A percentile compares a stretch with the other conserved stretches of the same genome.
Evolutionary conservation across 495 filamentous ascomycete genomes (phyloP).

Genomic region (Terfezia boudieri): DNA sequence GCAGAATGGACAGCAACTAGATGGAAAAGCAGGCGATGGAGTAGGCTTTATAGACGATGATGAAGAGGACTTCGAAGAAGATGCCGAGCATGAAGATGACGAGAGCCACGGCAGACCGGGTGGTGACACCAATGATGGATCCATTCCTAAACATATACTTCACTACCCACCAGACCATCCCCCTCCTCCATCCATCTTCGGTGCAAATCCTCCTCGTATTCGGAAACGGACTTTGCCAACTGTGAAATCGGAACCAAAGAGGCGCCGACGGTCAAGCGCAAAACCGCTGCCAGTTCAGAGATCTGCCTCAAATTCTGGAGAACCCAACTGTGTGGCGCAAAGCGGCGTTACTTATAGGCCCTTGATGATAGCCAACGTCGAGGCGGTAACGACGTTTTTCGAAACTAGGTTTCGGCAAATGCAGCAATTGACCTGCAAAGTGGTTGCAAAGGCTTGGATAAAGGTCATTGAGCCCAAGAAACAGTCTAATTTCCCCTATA

Average conservation of each 20-base stretch:
- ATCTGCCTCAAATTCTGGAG: constrained; percentile 11
- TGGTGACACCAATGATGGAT: background rate
- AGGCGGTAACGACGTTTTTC: constrained; percentile 40
- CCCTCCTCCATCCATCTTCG: background rate
- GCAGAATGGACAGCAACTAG: constrained; percentile 12
- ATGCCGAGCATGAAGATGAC: constrained; percentile 13
- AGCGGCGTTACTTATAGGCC: constrained; percentile 18
- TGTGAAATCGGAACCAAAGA: constrained; percentile 9
- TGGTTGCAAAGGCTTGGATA: constrained; percentile 59
- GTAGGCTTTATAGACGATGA: constrained; percentile 12
- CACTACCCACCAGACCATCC: constrained; percentile 4
- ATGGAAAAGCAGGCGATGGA: constrained; percentile 7
- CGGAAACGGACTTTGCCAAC: constrained; percentile 4
- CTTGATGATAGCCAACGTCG: constrained; percentile 34
- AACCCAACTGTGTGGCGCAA: constrained; percentile 12
- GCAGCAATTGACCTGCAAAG: constrained; percentile 53
- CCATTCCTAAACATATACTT: constrained; percentile 11
- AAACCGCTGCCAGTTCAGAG: constrained; percentile 8
- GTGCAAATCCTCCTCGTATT: background rate
- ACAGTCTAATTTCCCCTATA: constrained; percentile 66
- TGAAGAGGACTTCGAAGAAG: constrained; percentile 6
- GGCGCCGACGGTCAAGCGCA: constrained; percentile 12
- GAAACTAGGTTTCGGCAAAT: constrained; percentile 38
- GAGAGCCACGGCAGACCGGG: constrained; percentile 2
- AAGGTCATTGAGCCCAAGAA: constrained; percentile 71